phyloP scores from a whole-genome alignment of 495 filamentous ascomycete species.

The Immersiella caudata region DNA sequence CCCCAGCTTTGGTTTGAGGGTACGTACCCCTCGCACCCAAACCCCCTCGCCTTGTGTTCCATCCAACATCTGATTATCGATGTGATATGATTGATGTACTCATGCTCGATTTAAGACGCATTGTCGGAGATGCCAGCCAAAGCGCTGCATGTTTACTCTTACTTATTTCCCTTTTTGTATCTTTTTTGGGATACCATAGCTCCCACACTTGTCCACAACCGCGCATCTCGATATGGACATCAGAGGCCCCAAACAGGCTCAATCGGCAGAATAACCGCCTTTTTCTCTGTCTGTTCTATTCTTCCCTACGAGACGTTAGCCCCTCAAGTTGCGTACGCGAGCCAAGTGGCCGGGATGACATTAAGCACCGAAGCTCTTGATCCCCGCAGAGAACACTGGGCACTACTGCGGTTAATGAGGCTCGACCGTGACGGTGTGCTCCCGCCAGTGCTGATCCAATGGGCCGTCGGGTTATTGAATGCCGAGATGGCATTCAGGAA shows the following conservation, averaged over 20 bases:
- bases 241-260: slow-evolving; percentile 6
- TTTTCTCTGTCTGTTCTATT: background rate
- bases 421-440: background rate
- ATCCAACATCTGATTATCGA: background rate
- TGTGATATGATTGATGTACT: no score
- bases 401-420: background rate
- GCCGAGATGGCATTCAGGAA: slow-evolving; percentile 1
- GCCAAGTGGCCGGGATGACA: slow-evolving; percentile 20
- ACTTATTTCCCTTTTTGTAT: no score
- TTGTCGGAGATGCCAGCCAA: no score
- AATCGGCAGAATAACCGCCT: background rate
- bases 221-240: no score
- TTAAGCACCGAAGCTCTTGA: slow-evolving; percentile 2
- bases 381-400: background rate
- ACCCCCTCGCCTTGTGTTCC: background rate
- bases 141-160: no score
- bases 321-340: background rate
- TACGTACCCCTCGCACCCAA: background rate
- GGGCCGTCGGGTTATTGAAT: background rate
- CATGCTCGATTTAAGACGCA: no score
- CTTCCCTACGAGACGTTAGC: background rate
- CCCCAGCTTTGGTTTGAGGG: background rate
- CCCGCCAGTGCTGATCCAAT: background rate
- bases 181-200: no score
- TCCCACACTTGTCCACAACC: no score